A percentile compares a stretch with the other conserved stretches of the same genome.
Conservation (phyloP, 495 filamentous ascomycete genomes). For the Staphylotrichum tortipilum region DNA sequence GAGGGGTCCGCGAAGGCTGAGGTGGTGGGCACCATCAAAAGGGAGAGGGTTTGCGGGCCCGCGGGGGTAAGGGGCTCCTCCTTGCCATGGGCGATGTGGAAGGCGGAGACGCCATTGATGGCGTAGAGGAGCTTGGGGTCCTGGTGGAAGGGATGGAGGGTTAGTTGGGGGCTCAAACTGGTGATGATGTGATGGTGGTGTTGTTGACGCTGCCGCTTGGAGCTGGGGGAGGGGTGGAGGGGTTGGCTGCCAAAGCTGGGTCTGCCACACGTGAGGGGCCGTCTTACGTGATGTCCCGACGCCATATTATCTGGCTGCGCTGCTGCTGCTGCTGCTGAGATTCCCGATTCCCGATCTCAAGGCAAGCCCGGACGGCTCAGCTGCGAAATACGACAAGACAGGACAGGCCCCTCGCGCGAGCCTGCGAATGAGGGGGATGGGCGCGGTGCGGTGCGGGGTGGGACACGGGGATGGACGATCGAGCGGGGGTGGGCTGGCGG, state of each 20-base stretch:
- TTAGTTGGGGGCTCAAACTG: no score
- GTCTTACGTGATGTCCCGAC: conserved; percentile 43
- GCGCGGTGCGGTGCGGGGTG: no score
- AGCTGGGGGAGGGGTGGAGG: no score
- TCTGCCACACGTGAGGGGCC: background rate
- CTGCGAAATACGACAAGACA: no score
- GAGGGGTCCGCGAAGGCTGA: conserved; percentile 58
- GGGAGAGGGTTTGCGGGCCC: conserved; percentile 77
- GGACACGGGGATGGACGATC: background rate
- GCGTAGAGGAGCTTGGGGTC: conserved; percentile 79
- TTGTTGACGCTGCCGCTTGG: conserved; percentile 1
- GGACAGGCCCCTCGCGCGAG: no score
- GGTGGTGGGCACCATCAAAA: conserved; percentile 87
- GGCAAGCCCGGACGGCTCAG: no score
- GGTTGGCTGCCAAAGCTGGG: no score
- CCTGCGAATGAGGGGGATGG: no score
- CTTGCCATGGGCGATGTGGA: conserved; percentile 79
- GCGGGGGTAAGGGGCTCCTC: conserved; percentile 74
- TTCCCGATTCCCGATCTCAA: no score
- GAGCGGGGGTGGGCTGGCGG: no score
- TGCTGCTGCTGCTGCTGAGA: no score
- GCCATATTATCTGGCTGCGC: no score
- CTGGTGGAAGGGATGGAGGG: conserved; percentile 16
- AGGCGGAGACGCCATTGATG: conserved; percentile 75
- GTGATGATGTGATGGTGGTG: background rate